phyloP scores from a whole-genome alignment of 768 basidiomycete species.

The Lactarius pseudohatsudake region DNA sequence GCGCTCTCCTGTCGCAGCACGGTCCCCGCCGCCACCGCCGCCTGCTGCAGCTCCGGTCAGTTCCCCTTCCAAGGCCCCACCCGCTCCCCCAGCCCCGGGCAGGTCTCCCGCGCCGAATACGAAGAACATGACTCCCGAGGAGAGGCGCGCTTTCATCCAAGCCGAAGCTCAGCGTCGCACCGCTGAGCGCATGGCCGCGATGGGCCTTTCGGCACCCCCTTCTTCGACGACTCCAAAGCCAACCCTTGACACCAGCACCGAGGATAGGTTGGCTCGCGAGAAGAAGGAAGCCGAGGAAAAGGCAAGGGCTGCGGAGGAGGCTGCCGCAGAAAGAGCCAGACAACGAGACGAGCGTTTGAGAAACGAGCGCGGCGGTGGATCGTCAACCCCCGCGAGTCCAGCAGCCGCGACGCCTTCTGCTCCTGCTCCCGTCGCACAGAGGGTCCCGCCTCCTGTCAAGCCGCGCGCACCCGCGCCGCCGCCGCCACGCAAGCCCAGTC shows the following conservation, averaged over 20 bases:
- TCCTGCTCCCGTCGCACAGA: constrained; percentile 40
- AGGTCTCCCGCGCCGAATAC: constrained; percentile 59
- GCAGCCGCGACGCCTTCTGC: constrained; percentile 35
- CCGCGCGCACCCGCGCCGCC: constrained; percentile 39
- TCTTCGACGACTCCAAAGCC: constrained; percentile 43
- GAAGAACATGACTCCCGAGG: constrained; percentile 83
- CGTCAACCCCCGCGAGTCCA: constrained; percentile 38
- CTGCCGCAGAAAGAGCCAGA: constrained; percentile 77
- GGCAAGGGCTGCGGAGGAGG: constrained; percentile 70
- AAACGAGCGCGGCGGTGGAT: constrained; percentile 63
- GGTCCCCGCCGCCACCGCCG: constrained; percentile 49
- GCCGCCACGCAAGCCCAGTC: constrained; percentile 41
- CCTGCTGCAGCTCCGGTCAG: constrained; percentile 49
- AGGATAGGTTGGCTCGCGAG: constrained; percentile 81
- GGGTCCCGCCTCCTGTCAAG: constrained; percentile 35
- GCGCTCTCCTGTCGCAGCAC: constrained; percentile 39
- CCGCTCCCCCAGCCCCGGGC: constrained; percentile 52
- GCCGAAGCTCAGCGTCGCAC: constrained; percentile 81
- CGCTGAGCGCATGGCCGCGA: constrained; percentile 78
- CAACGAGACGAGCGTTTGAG: constrained; percentile 72
- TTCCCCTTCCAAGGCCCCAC: constrained; percentile 43
- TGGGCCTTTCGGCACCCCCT: constrained; percentile 61
- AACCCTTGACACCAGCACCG: constrained; percentile 74
- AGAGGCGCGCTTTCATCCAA: constrained; percentile 73
- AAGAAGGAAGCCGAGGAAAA: constrained; percentile 91